Evolutionary conservation across 2,329 filamentous ascomycete species (phyloP).

Genomic region (Alternaria consortialis): DNA sequence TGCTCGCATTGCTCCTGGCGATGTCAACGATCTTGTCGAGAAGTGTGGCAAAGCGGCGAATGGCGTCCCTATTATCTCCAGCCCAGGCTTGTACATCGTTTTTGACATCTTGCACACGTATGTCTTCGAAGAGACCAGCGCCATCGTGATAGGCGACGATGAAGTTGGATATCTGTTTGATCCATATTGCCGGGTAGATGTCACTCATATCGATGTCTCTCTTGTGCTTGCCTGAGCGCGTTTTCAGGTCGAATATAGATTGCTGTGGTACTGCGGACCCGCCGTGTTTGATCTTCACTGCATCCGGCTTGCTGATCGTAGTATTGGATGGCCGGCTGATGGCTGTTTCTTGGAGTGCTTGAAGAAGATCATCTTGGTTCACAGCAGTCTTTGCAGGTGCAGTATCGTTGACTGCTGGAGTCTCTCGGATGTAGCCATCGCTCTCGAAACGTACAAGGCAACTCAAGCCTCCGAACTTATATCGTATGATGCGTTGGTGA

Average conservation of each 20-base stretch:
- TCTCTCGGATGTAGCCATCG: constrained; percentile 62
- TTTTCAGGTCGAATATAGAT: constrained; percentile 64
- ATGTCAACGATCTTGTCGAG: constrained; percentile 44
- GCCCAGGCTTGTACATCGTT: constrained; percentile 56
- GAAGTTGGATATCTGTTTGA: constrained; percentile 62
- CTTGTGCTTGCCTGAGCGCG: constrained; percentile 51
- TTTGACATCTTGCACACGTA: constrained; percentile 52
- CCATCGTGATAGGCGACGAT: constrained; percentile 60
- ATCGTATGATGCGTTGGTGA: constrained; percentile 70
- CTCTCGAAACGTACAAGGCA: constrained; percentile 65
- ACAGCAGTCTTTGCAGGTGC: neutral
- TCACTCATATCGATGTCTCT: constrained; percentile 51
- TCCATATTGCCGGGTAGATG: constrained; percentile 59
- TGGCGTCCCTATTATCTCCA: constrained; percentile 42
- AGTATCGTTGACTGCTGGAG: neutral
- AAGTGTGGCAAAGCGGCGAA: constrained; percentile 40
- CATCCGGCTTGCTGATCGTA: neutral
- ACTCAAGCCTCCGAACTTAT: constrained; percentile 63
- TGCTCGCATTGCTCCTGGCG: constrained; percentile 26
- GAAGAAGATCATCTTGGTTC: constrained; percentile 19
- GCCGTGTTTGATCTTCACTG: constrained; percentile 28
- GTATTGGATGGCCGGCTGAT: constrained; percentile 7
- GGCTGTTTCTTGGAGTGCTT: constrained; percentile 18
- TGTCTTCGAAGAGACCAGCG: constrained; percentile 55
- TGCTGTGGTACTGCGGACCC: constrained; percentile 51